These are phyloP conservation scores for Theileria annulata DNA, from an alignment of 169 alveolate species.

Conservation along the genomic window DNA sequence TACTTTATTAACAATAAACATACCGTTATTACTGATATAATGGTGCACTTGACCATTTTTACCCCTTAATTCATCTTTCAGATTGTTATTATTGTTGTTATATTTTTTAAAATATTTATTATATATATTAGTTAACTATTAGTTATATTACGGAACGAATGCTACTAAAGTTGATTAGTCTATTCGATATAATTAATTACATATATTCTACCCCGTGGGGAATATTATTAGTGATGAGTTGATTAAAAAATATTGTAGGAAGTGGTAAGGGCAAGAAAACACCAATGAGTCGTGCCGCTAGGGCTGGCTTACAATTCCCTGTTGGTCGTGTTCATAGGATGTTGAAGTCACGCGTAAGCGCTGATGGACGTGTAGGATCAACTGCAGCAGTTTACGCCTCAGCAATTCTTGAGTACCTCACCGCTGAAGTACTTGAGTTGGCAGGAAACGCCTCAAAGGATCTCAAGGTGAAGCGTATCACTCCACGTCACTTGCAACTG, in stretches of 20 bases:
- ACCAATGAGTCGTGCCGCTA: slow-evolving; percentile 97
- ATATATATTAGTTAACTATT: no score
- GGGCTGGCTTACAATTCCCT: slow-evolving; percentile 99
- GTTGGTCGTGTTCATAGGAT: slow-evolving; percentile 99
- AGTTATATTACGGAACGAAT: no score
- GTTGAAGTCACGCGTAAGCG: slow-evolving; percentile 94
- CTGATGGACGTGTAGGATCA: slow-evolving; percentile 98
- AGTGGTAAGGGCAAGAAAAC: slow-evolving; percentile 95
- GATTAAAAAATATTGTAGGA: slow-evolving; percentile 84
- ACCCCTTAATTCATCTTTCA: neutral
- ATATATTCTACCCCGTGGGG: no score
- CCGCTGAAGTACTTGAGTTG: slow-evolving; percentile 99
- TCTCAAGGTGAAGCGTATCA: slow-evolving; percentile 93
- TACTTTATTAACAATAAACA: neutral
- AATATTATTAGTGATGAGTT: no score
- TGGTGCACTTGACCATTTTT: neutral
- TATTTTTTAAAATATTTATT: no score
- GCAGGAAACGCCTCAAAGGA: slow-evolving; percentile 99
- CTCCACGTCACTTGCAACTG: slow-evolving; percentile 95
- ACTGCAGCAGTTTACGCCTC: slow-evolving; percentile 99
- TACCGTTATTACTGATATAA: neutral
- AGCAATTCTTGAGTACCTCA: slow-evolving; percentile 98
- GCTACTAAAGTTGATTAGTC: no score
- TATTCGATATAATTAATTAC: no score
- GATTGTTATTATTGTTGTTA: no score